Evolutionary conservation across 306 rosid genomes (phyloP).

Genomic region (Lathyrus oleraceus): DNA sequence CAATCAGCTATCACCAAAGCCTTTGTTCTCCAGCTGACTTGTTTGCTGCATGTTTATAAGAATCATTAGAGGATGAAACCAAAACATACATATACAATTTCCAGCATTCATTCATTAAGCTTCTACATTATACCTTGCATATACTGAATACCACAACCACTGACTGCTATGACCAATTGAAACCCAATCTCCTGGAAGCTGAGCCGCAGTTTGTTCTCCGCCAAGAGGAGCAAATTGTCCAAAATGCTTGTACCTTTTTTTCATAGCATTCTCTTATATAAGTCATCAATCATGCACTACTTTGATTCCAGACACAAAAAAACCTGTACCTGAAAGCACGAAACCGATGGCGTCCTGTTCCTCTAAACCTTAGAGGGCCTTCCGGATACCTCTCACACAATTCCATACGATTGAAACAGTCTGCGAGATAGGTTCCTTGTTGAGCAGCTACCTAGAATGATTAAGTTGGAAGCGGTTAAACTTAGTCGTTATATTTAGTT

Average conservation of each 20-base stretch:
- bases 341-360: constrained; percentile 87
- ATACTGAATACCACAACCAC: constrained; percentile 97
- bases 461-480: constrained; percentile 10
- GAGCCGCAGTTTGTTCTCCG: constrained; percentile 86
- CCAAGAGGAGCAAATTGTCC: constrained; percentile 96
- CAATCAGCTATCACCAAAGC: constrained; percentile 77
- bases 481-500: no score
- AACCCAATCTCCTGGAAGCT: constrained; percentile 96
- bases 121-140: constrained; percentile 59
- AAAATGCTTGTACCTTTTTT: constrained; percentile 59
- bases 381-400: constrained; percentile 75
- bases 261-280: neutral
- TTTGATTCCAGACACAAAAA: no score
- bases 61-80: constrained; percentile 10
- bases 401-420: constrained; percentile 89
- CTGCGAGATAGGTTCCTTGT: constrained; percentile 84
- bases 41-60: constrained; percentile 63
- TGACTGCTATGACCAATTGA: constrained; percentile 87
- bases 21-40: constrained; percentile 95
- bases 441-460: constrained; percentile 81
- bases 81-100: neutral
- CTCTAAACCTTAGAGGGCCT: constrained; percentile 92
- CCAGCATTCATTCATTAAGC: neutral
- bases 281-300: no score
- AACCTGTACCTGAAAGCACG: constrained; percentile 67